Conservation (phyloP, 495 filamentous ascomycete species). For the Astrothelium subdiscretum region DNA sequence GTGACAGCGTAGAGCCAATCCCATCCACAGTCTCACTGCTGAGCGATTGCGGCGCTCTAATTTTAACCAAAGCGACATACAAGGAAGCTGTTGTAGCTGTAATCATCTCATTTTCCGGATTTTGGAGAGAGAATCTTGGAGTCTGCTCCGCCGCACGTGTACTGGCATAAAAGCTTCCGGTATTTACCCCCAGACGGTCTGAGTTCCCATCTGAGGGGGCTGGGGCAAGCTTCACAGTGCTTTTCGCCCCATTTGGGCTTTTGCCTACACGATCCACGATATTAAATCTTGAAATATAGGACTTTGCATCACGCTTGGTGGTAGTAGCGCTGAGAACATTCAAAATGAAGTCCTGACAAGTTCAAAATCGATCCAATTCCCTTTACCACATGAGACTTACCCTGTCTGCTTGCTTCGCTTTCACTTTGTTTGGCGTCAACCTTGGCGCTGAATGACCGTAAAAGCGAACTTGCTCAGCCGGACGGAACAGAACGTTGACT, state of each 20-base stretch:
- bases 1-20: conserved; percentile 70
- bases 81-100: conserved; percentile 38
- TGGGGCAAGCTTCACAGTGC: neutral
- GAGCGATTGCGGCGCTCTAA: conserved; percentile 58
- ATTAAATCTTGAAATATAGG: conserved; percentile 72
- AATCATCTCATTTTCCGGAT: conserved; percentile 26
- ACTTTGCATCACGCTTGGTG: conserved; percentile 81
- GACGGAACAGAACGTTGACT: neutral
- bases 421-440: neutral
- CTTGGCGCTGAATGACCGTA: neutral
- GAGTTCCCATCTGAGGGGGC: conserved; percentile 2
- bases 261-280: conserved; percentile 18
- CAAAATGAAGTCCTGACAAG: conserved; percentile 2
- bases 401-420: neutral
- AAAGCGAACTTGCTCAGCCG: neutral
- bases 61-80: conserved; percentile 79
- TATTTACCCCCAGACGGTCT: conserved; percentile 38
- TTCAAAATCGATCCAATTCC: neutral
- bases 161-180: conserved; percentile 50
- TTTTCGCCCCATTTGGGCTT: conserved; percentile 7
- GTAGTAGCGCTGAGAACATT: conserved; percentile 64
- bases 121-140: conserved; percentile 48
- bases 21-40: conserved; percentile 57
- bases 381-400: neutral
- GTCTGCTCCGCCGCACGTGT: conserved; percentile 49